Conservation (phyloP, 345 rosid species). For the Clarkia xantiana region DNA sequence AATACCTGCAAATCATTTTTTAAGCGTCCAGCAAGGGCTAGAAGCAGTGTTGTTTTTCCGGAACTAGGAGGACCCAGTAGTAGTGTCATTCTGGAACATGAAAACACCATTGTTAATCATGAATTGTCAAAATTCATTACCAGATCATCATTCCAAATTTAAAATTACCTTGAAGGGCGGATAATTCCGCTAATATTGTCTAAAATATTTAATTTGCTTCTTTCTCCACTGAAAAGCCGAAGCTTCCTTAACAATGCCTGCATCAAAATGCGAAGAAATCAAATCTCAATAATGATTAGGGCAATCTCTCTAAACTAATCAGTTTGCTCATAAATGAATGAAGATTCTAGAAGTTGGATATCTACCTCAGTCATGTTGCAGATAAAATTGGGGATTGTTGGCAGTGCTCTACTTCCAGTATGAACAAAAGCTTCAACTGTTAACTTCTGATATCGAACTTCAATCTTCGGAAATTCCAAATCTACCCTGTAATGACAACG, state of each 20-base stretch:
- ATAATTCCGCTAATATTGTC: constrained; percentile 62
- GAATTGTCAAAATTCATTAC: background rate
- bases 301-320: too few species aligned
- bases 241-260: constrained; percentile 63
- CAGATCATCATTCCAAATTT: background rate
- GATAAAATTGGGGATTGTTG: constrained; percentile 86
- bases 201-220: constrained; percentile 75
- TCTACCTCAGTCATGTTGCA: constrained; percentile 80
- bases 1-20: constrained; percentile 56
- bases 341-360: too few species aligned
- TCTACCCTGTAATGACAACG: constrained; percentile 38
- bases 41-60: constrained; percentile 81
- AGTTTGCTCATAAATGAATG: too few species aligned
- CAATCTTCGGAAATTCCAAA: constrained; percentile 80
- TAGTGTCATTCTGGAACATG: constrained; percentile 53
- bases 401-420: constrained; percentile 89
- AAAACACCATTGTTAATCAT: background rate
- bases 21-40: constrained; percentile 93
- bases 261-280: constrained; percentile 2
- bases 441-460: constrained; percentile 71
- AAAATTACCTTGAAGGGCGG: constrained; percentile 76
- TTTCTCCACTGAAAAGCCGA: constrained; percentile 35
- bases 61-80: constrained; percentile 97
- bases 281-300: too few species aligned
- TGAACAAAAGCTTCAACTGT: constrained; percentile 75